Base-by-base conservation (phyloP, 805 yeast genomes). In the Nakazawaea pomicola region DNA sequence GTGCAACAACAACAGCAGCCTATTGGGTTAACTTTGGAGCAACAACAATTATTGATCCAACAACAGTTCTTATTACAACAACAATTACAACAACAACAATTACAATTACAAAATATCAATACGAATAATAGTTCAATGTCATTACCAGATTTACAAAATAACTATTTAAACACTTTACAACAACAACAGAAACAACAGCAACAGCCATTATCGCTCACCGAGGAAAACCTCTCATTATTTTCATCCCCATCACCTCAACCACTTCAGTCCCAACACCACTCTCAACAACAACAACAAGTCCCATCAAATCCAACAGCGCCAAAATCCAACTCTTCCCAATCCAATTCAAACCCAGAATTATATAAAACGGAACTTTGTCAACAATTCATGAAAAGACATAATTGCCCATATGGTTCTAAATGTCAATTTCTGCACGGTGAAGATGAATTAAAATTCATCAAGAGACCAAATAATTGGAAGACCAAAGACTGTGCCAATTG, bases 341-440 rank as follows among this genome's bases (percentile, higher is more conserved):
- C 47, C 27, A 41, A 46, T 48, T 7, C 31, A 30, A 49, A 46
- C 12, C 43, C 44, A 33, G 55, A 52, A 33, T 70, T 89, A 29
- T 89, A 87, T 74, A 89, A 89, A 64, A 90, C 97, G 0, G 97
- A 89, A 61, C 70, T 90, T 42, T 89, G 97, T 61, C 83, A 80
- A 29, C 81, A 90, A 19, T 89, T 72, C 57, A 75, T 78, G 55
- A 73, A 77, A 49, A 78, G 79, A 18, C 84, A 85, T 18, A 54
- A 60, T 38, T 89, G 97, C 59, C 95, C 95, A 12, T 89, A 89
- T 58, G 95, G 95, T 2, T 72, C 75, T 49, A 89, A 89, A 65
- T 89, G 97, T 60, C 96, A 89, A 64, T 89, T 89, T 70, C 96
- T 96, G 5, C 97, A 89, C 56, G 96, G 97, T 15, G 69, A 74